Conservation (phyloP, 305 asterid genomes). For the Fraxinus platypoda region DNA sequence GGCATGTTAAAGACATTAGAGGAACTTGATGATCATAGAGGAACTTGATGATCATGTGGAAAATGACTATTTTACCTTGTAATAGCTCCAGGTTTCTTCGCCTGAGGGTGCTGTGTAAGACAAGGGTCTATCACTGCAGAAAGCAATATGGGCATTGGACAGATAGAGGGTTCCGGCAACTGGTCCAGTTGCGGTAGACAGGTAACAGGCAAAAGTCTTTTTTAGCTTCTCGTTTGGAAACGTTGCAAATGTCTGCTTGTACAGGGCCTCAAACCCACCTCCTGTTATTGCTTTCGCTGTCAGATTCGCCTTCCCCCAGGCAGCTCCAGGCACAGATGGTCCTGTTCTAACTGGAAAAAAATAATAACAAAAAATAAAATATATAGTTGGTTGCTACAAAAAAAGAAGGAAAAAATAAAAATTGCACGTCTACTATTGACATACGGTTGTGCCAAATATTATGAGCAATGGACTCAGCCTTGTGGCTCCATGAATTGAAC, state of each 20-base stretch:
- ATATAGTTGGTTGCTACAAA: not conserved
- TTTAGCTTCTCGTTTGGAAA: slow-evolving; percentile 37
- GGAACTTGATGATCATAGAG: too few relatives aligned
- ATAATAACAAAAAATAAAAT: too few relatives aligned
- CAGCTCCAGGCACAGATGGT: slow-evolving; percentile 39
- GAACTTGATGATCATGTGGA: too few relatives aligned
- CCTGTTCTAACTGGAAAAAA: slow-evolving; percentile 37
- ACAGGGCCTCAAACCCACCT: slow-evolving; percentile 46
- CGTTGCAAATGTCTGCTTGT: slow-evolving; percentile 38
- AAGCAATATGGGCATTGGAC: slow-evolving; percentile 33
- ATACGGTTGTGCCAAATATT: slow-evolving; percentile 53
- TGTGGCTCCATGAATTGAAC: slow-evolving; percentile 49
- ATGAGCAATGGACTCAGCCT: slow-evolving; percentile 48
- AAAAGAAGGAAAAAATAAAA: too few relatives aligned
- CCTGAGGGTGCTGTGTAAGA: slow-evolving; percentile 47
- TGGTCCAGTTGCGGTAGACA: slow-evolving; percentile 49
- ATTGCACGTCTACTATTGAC: not conserved
- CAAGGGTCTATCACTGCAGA: slow-evolving; percentile 46
- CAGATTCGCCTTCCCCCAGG: slow-evolving; percentile 51
- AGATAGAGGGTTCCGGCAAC: slow-evolving; percentile 44
- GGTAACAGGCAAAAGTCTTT: slow-evolving; percentile 40
- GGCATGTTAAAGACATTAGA: not conserved
- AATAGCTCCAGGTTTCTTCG: slow-evolving; percentile 42
- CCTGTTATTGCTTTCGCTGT: slow-evolving; percentile 45
- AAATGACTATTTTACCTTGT: slow-evolving; percentile 29